A percentile compares a stretch with the other conserved stretches of the same genome.
Conservation (phyloP, 306 rosid species). For the Acmispon strigosus region DNA sequence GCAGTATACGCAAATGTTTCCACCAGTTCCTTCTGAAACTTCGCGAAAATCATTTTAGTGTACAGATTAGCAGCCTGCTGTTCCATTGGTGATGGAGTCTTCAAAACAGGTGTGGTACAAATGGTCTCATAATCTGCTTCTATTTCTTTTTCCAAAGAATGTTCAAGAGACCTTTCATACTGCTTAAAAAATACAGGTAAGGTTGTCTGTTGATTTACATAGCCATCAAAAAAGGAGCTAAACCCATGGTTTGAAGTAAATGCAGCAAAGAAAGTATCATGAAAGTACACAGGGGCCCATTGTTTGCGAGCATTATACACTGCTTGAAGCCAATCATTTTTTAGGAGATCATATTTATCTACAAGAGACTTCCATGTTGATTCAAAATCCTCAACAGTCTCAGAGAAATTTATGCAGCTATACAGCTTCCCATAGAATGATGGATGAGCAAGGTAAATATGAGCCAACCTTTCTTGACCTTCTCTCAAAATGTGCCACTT, state of each 20-base stretch:
- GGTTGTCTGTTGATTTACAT: constrained; percentile 69
- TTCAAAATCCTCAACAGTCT: constrained; percentile 61
- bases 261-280: constrained; percentile 63
- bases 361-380: constrained; percentile 54
- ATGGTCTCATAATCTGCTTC: constrained; percentile 68
- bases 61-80: constrained; percentile 68
- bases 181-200: constrained; percentile 62
- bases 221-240: constrained; percentile 62
- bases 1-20: constrained; percentile 77
- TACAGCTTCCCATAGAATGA: constrained; percentile 64
- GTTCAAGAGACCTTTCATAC: constrained; percentile 62
- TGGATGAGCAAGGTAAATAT: constrained; percentile 62
- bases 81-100: constrained; percentile 87
- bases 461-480: constrained; percentile 80
- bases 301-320: constrained; percentile 73
- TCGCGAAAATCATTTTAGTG: constrained; percentile 57
- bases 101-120: constrained; percentile 54
- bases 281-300: constrained; percentile 89
- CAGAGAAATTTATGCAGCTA: constrained; percentile 62
- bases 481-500: constrained; percentile 89
- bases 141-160: constrained; percentile 60
- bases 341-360: constrained; percentile 45
- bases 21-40: constrained; percentile 75
- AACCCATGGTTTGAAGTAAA: constrained; percentile 49
- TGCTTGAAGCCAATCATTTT: constrained; percentile 76